A percentile compares a stretch with the other conserved stretches of the same genome.
Evolutionary conservation across 1,284 basidiomycete genomes (phyloP).

Genomic region (Leccinum holopus): DNA sequence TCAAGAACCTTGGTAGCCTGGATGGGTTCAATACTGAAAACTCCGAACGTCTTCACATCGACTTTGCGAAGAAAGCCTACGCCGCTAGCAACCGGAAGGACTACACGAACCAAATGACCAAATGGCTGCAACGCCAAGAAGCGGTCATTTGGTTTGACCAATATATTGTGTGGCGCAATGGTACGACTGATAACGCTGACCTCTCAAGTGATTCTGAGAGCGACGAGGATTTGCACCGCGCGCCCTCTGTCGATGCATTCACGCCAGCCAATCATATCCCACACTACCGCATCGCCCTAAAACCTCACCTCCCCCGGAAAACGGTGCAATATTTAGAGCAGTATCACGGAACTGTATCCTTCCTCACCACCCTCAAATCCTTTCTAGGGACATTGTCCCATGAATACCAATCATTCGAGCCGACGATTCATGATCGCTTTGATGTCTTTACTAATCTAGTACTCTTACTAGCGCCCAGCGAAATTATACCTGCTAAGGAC

Average conservation of each 20-base stretch:
- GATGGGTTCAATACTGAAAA: too few species aligned
- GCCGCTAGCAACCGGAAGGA: too few species aligned
- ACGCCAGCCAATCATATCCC: neutral
- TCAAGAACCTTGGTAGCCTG: too few species aligned
- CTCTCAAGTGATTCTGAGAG: neutral
- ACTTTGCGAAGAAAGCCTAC: too few species aligned
- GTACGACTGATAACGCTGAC: neutral
- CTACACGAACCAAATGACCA: too few species aligned
- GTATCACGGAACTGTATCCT: neutral
- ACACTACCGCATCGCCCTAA: neutral
- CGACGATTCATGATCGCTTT: neutral
- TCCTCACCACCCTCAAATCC: neutral
- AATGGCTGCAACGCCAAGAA: too few species aligned
- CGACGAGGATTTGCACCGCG: neutral
- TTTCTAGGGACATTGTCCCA: neutral
- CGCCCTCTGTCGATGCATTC: too few species aligned
- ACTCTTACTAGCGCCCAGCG: neutral
- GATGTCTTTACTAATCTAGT: neutral
- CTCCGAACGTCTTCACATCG: too few species aligned
- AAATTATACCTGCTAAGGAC: neutral
- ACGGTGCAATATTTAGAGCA: constrained; percentile 1
- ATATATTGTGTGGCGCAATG: neutral
- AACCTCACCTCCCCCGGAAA: constrained; percentile 1
- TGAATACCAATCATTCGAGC: neutral
- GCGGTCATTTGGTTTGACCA: too few species aligned